Evolutionary conservation across 768 basidiomycete species (phyloP), one percentile per base, ranked within the genome.

Genomic region (Tricholoma sp.): DNA sequence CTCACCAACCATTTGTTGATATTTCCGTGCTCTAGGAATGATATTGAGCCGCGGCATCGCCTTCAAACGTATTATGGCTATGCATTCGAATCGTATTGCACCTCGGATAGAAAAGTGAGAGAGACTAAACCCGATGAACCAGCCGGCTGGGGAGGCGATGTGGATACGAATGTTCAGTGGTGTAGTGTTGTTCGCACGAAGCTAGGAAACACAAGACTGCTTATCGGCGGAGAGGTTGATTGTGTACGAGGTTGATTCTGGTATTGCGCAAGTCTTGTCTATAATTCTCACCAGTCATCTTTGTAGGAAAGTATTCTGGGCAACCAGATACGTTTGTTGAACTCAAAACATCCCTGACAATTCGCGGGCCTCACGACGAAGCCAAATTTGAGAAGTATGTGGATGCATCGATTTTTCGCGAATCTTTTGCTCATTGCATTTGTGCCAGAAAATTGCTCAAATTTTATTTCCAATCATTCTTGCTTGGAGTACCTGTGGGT

Each of bases 171-270:
- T 63, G 80, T 89, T 0, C 91, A 94, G 63, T 94, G 92, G 92
- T 94, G 93, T 65, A 85, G 83, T 59, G 86, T 96, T 52, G 88
- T 93, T 46, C 90, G 91, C 69, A 92, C 91, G 4, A 91, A 89
- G 59, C 79, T 94, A 22, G 89, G 86, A 0, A 78, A 83, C 55
- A 81, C 77, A 24, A 76, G 90, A 41, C 72, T 91, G 52, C 73
- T 96, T 57, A 83, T 94, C 49, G 93, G 93, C 1, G 93, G 94
- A 5, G 93, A 95, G 71, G 93, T 96, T 5, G 93, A 96, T 69
- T 96, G 93, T 66, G 84, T 94, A 19, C 77, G 84, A 69, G 88
- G 91, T 89, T 59, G 29, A 22, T 50, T n/a, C 8, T 57, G 74
- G 66, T 43, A 56, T 49, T 14, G 22, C 34, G 22, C 52, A 46